Percentiles rank a stretch among this genome's conserved stretches.
Evolutionary conservation across 1,139 yeast genomes (phyloP).

Genomic region (Yamadazyma dushanensis): DNA sequence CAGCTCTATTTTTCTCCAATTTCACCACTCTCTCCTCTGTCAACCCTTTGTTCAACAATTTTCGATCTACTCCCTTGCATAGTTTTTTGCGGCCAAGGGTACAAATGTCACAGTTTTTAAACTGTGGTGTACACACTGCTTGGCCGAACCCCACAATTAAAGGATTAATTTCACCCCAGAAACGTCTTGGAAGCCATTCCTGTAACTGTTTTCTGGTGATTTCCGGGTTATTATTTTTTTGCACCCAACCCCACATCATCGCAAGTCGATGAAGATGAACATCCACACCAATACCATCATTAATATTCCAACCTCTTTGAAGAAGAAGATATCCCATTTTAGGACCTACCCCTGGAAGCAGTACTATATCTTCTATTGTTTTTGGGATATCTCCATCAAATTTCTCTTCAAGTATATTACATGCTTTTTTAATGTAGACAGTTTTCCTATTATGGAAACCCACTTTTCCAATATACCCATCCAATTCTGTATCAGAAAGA

Average conservation of each 20-base stretch:
- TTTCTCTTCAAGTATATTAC: conserved; percentile 49
- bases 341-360: conserved; percentile 93
- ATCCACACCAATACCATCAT: conserved; percentile 88
- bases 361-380: conserved; percentile 62
- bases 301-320: conserved; percentile 79
- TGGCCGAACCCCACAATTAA: conserved; percentile 93
- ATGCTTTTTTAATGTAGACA: conserved; percentile 61
- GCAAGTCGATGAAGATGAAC: conserved; percentile 86
- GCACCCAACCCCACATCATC: conserved; percentile 81
- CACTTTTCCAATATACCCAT: conserved; percentile 67
- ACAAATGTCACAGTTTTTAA: conserved; percentile 75
- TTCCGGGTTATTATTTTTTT: conserved; percentile 64
- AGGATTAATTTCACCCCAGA: conserved; percentile 87
- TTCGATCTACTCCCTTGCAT: conserved; percentile 54
- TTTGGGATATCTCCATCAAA: conserved; percentile 70
- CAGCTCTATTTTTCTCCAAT: conserved; percentile 38
- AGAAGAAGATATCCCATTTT: conserved; percentile 86
- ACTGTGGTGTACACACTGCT: conserved; percentile 74
- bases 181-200: conserved; percentile 67
- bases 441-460: conserved; percentile 89
- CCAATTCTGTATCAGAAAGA: conserved; percentile 59
- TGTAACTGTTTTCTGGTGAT: conserved; percentile 68
- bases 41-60: conserved; percentile 32
- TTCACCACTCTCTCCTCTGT: conserved; percentile 32
- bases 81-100: conserved; percentile 49